These are phyloP conservation scores for Emydomyces testavorans DNA, from an alignment of 2,329 filamentous ascomycete species.

Conservation along the genomic window DNA sequence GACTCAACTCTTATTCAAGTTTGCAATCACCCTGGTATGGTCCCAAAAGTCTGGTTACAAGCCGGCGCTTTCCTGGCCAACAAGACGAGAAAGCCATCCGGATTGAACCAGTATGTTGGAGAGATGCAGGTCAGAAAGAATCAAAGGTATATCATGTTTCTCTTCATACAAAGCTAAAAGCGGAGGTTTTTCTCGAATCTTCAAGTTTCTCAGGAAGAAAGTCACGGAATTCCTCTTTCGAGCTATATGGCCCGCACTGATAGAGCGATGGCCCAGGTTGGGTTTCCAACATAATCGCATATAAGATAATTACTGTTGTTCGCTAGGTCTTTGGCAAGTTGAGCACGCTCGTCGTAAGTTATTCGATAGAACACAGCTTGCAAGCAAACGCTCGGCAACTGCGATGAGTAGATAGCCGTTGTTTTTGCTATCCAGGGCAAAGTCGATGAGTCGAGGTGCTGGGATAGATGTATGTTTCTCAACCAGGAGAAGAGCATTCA, in stretches of 20 bases:
- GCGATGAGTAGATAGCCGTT: too few species aligned
- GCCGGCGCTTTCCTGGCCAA: constrained; percentile 16
- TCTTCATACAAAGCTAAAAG: constrained; percentile 11
- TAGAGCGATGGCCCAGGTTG: constrained; percentile 11
- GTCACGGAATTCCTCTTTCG: constrained; percentile 11
- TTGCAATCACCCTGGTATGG: constrained; percentile 13
- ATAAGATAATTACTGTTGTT: constrained; percentile 9
- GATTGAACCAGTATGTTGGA: constrained; percentile 12
- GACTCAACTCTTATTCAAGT: constrained; percentile 2
- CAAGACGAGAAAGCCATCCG: constrained; percentile 10
- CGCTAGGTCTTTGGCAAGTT: constrained; percentile 12
- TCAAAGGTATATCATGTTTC: constrained; percentile 13
- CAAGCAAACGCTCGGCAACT: too few species aligned
- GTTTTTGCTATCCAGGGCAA: too few species aligned
- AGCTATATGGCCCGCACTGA: constrained; percentile 8
- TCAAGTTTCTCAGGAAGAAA: constrained; percentile 5
- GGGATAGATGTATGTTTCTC: constrained; percentile 12
- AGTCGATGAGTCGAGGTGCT: constrained; percentile 12
- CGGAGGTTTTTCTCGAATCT: background rate
- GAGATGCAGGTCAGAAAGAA: constrained; percentile 14
- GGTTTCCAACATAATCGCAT: constrained; percentile 12
- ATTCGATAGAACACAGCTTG: constrained; percentile 10
- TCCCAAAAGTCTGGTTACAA: constrained; percentile 17
- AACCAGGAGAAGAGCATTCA: constrained; percentile 12
- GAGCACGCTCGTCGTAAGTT: constrained; percentile 14